Evolutionary conservation across 805 yeast species (phyloP).

Genomic region (Metschnikowia similis): DNA sequence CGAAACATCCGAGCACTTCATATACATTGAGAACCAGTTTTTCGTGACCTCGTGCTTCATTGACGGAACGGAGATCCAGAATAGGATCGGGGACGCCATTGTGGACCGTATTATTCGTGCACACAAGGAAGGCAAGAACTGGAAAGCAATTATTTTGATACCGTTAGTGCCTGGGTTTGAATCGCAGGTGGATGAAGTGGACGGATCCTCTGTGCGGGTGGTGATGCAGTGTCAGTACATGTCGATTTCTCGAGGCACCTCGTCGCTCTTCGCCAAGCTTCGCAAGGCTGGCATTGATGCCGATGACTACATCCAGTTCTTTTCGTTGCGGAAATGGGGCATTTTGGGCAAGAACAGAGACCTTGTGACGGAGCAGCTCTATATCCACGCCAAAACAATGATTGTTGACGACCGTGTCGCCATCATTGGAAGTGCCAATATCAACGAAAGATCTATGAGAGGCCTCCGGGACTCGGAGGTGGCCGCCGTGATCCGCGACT

Average conservation of each 20-base stretch:
- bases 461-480: constrained; percentile 94
- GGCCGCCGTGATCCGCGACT: constrained; percentile 84
- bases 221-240: constrained; percentile 95
- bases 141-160: constrained; percentile 90
- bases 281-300: constrained; percentile 80
- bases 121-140: constrained; percentile 62
- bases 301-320: constrained; percentile 86
- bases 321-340: constrained; percentile 93
- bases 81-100: constrained; percentile 91
- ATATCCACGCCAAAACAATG: constrained; percentile 89
- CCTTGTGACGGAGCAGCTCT: constrained; percentile 84
- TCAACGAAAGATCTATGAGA: constrained; percentile 93
- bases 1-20: constrained; percentile 87
- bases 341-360: constrained; percentile 71
- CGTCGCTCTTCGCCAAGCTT: constrained; percentile 81
- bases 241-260: constrained; percentile 85
- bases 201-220: constrained; percentile 90
- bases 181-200: constrained; percentile 86
- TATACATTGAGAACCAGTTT: constrained; percentile 94
- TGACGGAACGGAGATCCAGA: constrained; percentile 79
- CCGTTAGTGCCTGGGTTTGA: constrained; percentile 98
- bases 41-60: constrained; percentile 85
- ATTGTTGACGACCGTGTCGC: constrained; percentile 92
- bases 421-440: constrained; percentile 94
- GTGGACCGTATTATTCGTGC: constrained; percentile 96